These are phyloP conservation scores for Pezicula neosporulosa DNA, from an alignment of 2,329 filamentous ascomycete genomes.

Conservation along the genomic window DNA sequence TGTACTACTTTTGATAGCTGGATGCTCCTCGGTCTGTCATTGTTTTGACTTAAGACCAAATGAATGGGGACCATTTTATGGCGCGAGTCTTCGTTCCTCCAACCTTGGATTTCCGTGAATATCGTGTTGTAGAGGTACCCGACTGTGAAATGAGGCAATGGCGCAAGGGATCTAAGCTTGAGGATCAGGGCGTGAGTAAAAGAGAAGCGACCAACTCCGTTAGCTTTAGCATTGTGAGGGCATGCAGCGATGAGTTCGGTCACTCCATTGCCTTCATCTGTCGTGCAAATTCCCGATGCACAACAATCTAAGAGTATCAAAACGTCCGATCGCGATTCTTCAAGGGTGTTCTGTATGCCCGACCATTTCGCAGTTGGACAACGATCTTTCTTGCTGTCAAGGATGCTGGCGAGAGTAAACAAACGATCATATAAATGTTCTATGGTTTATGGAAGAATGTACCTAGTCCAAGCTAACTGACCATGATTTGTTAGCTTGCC, in stretches of 20 bases:
- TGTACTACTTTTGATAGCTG: constrained; percentile 1
- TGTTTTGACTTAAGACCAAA: constrained; percentile 5
- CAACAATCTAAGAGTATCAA: constrained; percentile 58
- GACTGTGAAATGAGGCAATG: constrained; percentile 40
- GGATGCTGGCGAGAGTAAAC: constrained; percentile 1
- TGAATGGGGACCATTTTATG: constrained; percentile 5
- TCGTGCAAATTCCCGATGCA: constrained; percentile 29
- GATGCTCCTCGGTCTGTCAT: constrained; percentile 4
- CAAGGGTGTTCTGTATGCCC: constrained; percentile 41
- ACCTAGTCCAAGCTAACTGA: constrained; percentile 62
- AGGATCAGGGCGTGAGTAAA: constrained; percentile 9
- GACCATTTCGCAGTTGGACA: constrained; percentile 12
- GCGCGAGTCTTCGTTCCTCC: background rate
- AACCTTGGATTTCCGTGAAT: constrained; percentile 5
- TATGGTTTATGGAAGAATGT: constrained; percentile 33
- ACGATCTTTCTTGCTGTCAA: constrained; percentile 5
- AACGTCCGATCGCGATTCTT: constrained; percentile 54
- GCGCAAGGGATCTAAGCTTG: background rate
- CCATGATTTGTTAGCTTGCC: constrained; percentile 50
- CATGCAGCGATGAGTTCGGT: constrained; percentile 42
- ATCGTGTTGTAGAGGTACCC: constrained; percentile 33
- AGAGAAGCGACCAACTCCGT: constrained; percentile 13
- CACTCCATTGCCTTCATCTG: constrained; percentile 11
- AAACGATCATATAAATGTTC: background rate
- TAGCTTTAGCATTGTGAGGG: constrained; percentile 48